A percentile compares a stretch with the other conserved stretches of the same genome.
These are phyloP conservation scores for Fusarium mexicanum DNA, from an alignment of 2,329 filamentous ascomycete genomes.

Conservation along the genomic window DNA sequence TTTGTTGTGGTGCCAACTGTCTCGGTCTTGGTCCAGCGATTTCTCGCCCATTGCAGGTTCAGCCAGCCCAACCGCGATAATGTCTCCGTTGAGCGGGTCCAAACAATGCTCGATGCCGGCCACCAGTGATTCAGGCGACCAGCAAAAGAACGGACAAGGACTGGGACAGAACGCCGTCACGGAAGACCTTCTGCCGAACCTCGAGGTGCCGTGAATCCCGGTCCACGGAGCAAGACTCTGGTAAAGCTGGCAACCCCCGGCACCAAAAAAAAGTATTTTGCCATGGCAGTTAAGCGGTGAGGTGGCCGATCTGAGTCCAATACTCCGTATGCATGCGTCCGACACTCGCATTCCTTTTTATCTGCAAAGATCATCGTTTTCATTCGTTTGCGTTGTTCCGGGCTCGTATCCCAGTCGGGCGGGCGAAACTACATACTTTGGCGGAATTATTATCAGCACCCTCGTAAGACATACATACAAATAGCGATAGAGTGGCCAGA, in stretches of 20 bases:
- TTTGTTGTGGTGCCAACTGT: conserved; percentile 2
- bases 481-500: not conserved
- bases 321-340: not conserved
- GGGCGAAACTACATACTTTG: not conserved
- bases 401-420: not conserved
- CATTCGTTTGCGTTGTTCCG: not conserved
- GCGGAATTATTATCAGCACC: not conserved
- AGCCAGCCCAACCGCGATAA: conserved; percentile 12
- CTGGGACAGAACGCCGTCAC: conserved; percentile 10
- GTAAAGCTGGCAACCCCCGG: not conserved
- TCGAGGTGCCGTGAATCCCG: conserved; percentile 8
- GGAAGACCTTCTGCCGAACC: conserved; percentile 6
- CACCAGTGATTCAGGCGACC: conserved; percentile 12
- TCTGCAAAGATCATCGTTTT: conserved; percentile 8
- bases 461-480: not conserved
- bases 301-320: not conserved
- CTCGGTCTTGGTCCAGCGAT: conserved; percentile 27
- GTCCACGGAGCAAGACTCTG: conserved; percentile 12
- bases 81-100: conserved; percentile 21
- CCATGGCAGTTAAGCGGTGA: not conserved
- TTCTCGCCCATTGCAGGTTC: conserved; percentile 15
- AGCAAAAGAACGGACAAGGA: conserved; percentile 12
- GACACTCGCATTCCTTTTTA: not conserved
- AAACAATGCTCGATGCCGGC: conserved; percentile 3
- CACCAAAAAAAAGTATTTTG: not conserved